Evolutionary conservation across 2,329 filamentous ascomycete genomes (phyloP), one percentile per base, ranked within the genome.

Genomic region (Hypoxylon sp.): DNA sequence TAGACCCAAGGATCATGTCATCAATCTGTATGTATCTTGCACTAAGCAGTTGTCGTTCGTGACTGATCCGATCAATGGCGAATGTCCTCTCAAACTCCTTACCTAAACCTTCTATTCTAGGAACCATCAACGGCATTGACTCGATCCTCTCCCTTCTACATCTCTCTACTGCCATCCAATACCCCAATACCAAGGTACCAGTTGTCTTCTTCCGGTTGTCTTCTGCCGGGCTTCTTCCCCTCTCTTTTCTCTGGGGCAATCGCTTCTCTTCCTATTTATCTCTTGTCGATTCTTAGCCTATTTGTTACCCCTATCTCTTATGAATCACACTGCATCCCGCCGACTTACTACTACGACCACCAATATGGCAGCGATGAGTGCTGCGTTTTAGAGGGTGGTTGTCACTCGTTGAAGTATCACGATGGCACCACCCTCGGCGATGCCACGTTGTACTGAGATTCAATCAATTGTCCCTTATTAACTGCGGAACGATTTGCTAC

Each of bases 371-470:
- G 73, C 78, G 57, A 76, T 78, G 77, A 76, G 75, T 78, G 80
- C 80, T 83, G 80, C 80, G 65, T 82, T 82, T 70, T 87, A 85
- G 82, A 84, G 83, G 83, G 83, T 85, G 83, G 84, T 78, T 75
- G 75, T 80, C 76, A 73, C 72, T 79, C 76, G 78, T 77, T 76
- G 76, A 75, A 74, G 74, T 73, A 78, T 81, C 79, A 79, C 80
- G 77, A 87, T 87, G 85, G 84, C 80, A 83, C 82, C 83, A 84
- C 83, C 83, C 82, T 85, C 83, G 75, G 76, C 76, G 77, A 79
- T 80, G 76, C 69, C 68, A 74, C 74, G 75, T 78, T 72, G 75
- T 76, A 62, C 57, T 44, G 61, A 58, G 50, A 63, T 62, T 64
- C 56, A 55, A 63, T 38, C 55, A 68, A 59, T 64, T 71, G 60